A percentile compares a stretch with the other conserved stretches of the same genome.
Conservation (phyloP, 495 filamentous ascomycete species). For the Penicillium nucicola region DNA sequence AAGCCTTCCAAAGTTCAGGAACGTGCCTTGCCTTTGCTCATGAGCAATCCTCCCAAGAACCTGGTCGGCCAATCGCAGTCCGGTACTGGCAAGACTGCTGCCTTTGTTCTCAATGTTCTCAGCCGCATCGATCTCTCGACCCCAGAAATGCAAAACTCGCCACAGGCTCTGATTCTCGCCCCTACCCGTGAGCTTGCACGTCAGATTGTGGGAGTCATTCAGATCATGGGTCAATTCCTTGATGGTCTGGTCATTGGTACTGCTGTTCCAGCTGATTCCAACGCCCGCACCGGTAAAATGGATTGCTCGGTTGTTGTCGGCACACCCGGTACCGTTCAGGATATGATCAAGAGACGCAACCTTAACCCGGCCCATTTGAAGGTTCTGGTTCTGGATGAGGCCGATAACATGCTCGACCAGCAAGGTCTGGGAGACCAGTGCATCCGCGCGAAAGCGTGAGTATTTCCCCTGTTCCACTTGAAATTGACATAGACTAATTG, state of each 20-base stretch:
- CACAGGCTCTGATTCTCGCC: conserved; percentile 86
- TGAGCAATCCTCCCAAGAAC: conserved; percentile 78
- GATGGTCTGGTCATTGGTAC: conserved; percentile 65
- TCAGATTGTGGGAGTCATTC: conserved; percentile 84
- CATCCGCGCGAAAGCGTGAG: conserved; percentile 78
- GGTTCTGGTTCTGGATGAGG: conserved; percentile 86
- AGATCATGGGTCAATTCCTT: conserved; percentile 78
- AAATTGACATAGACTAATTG: conserved; percentile 10
- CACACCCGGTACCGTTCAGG: conserved; percentile 89
- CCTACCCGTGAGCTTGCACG: conserved; percentile 93
- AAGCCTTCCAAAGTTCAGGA: conserved; percentile 98
- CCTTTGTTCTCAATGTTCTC: conserved; percentile 89
- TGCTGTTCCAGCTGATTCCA: conserved; percentile 74
- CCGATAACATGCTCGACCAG: conserved; percentile 94
- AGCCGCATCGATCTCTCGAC: conserved; percentile 71
- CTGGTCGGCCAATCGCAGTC: conserved; percentile 98
- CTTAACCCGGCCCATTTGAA: conserved; percentile 63
- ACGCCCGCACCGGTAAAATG: conserved; percentile 56
- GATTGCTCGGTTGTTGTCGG: conserved; percentile 79
- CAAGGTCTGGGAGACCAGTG: conserved; percentile 95
- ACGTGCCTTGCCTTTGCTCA: conserved; percentile 81
- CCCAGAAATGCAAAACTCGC: conserved; percentile 47
- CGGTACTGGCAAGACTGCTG: conserved; percentile 97
- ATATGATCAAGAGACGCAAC: conserved; percentile 70
- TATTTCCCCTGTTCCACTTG: conserved; percentile 11